Evolutionary conservation across 345 rosid species (phyloP).

Genomic region (Dimocarpus longan): DNA sequence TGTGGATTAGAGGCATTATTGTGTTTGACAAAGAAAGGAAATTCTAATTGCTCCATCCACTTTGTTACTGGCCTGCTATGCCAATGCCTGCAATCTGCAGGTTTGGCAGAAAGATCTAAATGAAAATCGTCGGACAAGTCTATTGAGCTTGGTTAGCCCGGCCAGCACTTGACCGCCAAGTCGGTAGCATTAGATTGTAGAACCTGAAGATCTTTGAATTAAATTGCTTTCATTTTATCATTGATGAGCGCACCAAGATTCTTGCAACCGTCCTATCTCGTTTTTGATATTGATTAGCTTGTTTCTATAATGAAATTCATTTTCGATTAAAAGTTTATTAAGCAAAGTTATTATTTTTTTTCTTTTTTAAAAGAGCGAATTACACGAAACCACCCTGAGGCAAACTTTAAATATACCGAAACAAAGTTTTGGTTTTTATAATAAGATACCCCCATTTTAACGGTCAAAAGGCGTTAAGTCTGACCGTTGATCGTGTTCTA

Average conservation of each 20-base stretch:
- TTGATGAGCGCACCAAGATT: constrained; percentile 14
- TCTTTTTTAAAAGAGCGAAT: no score
- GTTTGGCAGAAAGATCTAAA: not conserved
- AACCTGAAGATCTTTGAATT: constrained; percentile 35
- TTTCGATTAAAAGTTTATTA: no score
- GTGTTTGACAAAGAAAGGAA: constrained; percentile 8
- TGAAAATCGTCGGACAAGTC: constrained; percentile 15
- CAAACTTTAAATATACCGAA: no score
- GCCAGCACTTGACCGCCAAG: constrained; percentile 31
- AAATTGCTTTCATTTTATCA: constrained; percentile 20
- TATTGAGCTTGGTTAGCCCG: constrained; percentile 30
- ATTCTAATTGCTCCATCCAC: not conserved
- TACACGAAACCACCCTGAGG: no score
- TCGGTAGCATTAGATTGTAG: constrained; percentile 25
- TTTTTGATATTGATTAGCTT: no score
- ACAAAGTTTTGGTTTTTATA: no score
- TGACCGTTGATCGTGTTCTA: no score
- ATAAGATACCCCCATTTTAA: no score
- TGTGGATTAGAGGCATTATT: not conserved
- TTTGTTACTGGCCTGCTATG: not conserved
- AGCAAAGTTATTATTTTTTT: no score
- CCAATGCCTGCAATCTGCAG: not conserved
- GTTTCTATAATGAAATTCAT: no score
- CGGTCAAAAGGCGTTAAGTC: no score
- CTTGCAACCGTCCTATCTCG: no score